Base-by-base conservation (phyloP, 345 rosid species). In the Capsella bursapastoris region DNA sequence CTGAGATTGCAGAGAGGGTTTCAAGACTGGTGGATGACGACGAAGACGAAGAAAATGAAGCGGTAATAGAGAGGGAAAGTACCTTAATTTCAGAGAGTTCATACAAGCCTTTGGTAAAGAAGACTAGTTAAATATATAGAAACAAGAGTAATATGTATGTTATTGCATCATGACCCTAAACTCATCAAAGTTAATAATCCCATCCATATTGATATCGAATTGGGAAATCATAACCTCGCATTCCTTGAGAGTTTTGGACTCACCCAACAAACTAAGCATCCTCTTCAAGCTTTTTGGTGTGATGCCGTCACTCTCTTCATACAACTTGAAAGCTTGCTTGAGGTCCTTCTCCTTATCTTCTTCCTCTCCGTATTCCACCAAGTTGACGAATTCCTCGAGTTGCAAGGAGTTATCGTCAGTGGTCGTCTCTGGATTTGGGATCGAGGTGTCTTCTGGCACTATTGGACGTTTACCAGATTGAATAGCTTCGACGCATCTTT, bases 1-100 rank as follows among this genome's bases (percentile, higher is more conserved):
- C 82, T 41, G 94, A 91, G 72, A 83, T 94, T 43, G 97, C 85
- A 0, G 91, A 87, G 61, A 87, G 81, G 84, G 64, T 94, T 57
- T 77, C 89, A 15, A 85, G 81, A 78, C 69, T 88, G 78, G 86
- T 86, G 57, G 89, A 84, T 38, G 88, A 85, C 11, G 64, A 78
- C 5, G 71, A 77, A 32, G 76, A 70, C 0, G 65, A 86, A 5
- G 88, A 85, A 68, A 79, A 63, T 3, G 80, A 84, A 49, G 83
- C 74, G 57, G 75, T 78, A 60, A 56, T 81, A 2, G 84, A 76
- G 32, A 82, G 74, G 45, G 89, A 88, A 61, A 78, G 73, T 15
- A 66, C 77, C 11, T 48, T 78, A 59, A 69, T 82, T 58, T 76
- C 83, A 70, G 94, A 87, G 81, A 89, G 94, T 80, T 88, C 91